Conservation (phyloP, 78 protist genomes). For the Dictyostelium purpureum region DNA sequence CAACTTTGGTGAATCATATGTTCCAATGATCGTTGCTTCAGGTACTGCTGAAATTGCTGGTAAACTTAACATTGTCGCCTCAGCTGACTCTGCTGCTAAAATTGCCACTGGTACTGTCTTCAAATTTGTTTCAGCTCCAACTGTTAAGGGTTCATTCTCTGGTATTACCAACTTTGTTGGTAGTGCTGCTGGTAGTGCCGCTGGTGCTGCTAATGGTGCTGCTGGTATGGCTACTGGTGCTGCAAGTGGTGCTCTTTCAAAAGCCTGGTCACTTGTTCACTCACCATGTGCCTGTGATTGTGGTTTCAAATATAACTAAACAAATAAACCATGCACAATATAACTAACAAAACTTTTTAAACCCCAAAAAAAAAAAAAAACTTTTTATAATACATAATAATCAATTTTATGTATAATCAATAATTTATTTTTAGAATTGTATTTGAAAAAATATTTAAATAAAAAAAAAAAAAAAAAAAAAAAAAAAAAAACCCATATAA, state of each 20-base stretch:
- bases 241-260: neutral
- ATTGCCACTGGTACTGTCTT: slow-evolving; percentile 12
- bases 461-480: neutral
- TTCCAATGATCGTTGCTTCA: slow-evolving; percentile 41
- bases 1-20: neutral
- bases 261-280: slow-evolving; percentile 9
- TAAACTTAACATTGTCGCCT: neutral
- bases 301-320: neutral
- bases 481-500: neutral
- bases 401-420: neutral
- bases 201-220: neutral
- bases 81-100: slow-evolving; percentile 1
- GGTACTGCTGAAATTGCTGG: slow-evolving; percentile 36
- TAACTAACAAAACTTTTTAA: neutral
- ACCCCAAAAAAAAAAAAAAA: neutral
- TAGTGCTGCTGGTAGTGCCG: neutral
- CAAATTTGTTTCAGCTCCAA: slow-evolving; percentile 41
- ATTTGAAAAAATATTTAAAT: neutral
- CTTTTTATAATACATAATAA: neutral
- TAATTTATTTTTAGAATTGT: neutral
- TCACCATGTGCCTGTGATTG: slow-evolving; percentile 40
- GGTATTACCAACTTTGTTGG: neutral
- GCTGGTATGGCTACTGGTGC: neutral
- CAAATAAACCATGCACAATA: neutral
- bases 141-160: slow-evolving; percentile 7